Conservation (phyloP, 129 eudicot genomes). For the Erigeron canadensis region DNA sequence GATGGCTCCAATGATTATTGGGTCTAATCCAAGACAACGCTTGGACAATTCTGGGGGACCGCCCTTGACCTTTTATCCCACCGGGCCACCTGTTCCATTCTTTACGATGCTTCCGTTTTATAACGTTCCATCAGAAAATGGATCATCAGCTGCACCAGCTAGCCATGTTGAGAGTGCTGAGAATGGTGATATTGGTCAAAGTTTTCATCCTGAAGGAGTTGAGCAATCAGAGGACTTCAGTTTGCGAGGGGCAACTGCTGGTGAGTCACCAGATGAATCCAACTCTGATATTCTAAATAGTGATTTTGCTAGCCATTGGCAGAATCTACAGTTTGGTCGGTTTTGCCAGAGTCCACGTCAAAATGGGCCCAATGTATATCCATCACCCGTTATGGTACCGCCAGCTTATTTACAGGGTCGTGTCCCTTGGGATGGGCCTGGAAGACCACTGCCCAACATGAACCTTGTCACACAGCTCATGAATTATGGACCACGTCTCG, state of each 20-base stretch:
- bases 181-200: slow-evolving; percentile 49
- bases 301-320: slow-evolving; percentile 91
- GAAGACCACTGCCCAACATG: slow-evolving; percentile 70
- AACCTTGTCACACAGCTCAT: slow-evolving; percentile 71
- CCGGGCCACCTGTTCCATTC: slow-evolving; percentile 98
- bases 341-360: slow-evolving; percentile 66
- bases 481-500: slow-evolving; percentile 74
- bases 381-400: slow-evolving; percentile 87
- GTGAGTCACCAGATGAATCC: slow-evolving; percentile 49
- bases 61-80: slow-evolving; percentile 68
- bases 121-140: slow-evolving; percentile 51
- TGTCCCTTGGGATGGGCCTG: slow-evolving; percentile 84
- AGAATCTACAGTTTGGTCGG: slow-evolving; percentile 82
- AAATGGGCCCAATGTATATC: slow-evolving; percentile 52
- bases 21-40: slow-evolving; percentile 59
- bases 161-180: slow-evolving; percentile 50
- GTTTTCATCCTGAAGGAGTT: slow-evolving; percentile 35
- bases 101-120: slow-evolving; percentile 78
- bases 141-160: slow-evolving; percentile 47
- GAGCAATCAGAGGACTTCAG: slow-evolving; percentile 51
- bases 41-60: slow-evolving; percentile 28
- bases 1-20: slow-evolving; percentile 51
- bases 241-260: slow-evolving; percentile 34
- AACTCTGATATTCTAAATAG: slow-evolving; percentile 77
- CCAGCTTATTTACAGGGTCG: slow-evolving; percentile 80